Conservation (phyloP, 345 rosid genomes). For the Eucalyptus cloeziana region DNA sequence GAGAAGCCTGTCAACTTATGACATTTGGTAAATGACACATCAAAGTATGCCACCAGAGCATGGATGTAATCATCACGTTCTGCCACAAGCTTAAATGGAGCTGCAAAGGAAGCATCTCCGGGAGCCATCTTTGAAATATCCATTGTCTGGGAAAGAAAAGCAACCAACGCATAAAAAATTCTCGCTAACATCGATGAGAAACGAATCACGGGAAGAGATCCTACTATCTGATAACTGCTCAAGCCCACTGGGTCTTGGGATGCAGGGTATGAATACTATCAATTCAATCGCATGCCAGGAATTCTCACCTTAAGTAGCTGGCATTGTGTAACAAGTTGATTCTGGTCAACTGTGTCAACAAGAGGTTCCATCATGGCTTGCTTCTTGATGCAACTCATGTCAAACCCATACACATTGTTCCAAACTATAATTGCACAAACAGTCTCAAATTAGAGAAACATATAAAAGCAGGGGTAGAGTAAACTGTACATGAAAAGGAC, state of each 20-base stretch:
- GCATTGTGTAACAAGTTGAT: conserved; percentile 82
- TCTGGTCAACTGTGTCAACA: conserved; percentile 89
- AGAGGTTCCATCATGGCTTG: conserved; percentile 96
- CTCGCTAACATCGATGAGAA: neutral
- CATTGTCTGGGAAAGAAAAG: conserved; percentile 60
- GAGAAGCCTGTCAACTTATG: conserved; percentile 95
- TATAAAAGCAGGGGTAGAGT: neutral
- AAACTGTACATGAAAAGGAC: neutral
- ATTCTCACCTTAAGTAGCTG: conserved; percentile 64
- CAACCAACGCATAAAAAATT: neutral
- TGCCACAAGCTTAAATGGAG: conserved; percentile 89
- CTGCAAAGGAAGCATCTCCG: conserved; percentile 95
- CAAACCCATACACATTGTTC: conserved; percentile 88
- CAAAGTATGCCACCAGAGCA: conserved; percentile 96
- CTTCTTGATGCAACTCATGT: conserved; percentile 98
- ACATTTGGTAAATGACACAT: conserved; percentile 91
- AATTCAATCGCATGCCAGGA: neutral
- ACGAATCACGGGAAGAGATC: neutral
- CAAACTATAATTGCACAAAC: conserved; percentile 42
- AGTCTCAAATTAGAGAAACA: neutral
- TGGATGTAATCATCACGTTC: conserved; percentile 97
- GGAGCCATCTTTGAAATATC: conserved; percentile 91
- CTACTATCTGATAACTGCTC: neutral
- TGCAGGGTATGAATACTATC: neutral
- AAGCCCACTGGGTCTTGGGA: neutral